Evolutionary conservation across 176 grass and related monocot species (phyloP), one percentile per base, ranked within the genome.

Genomic region (Zea luxurians): DNA sequence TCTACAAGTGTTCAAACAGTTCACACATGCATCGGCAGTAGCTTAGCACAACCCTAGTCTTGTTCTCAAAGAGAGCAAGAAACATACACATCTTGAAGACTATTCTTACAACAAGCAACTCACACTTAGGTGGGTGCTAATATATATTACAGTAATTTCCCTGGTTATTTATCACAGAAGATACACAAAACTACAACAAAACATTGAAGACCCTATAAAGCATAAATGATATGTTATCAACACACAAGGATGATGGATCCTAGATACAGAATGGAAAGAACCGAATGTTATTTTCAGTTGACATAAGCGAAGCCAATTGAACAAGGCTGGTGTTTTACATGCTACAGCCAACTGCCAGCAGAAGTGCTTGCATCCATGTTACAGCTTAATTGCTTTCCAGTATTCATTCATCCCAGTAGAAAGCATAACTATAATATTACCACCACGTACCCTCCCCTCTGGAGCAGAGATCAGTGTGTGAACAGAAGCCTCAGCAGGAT

Each of bases 371-470:
- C 70, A 61, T 63, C 77, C 0, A 27, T 43, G 18, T 45, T 40
- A 48, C 12, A 61, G 37, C 52, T 13, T 6, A 77, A 61, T 37
- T 53, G 47, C 17, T 68, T 59, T 13, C 20, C 59, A 35, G 64
- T 10, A 42, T 52, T 66, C 53, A 42, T 52, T 66, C 53, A 63
- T 40, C 18, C 78, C 74, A 35, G 49, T 78, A 64, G 59, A 60
- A 47, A 90, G 46, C 76, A 90, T 72, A 57, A 72, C 66, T 11
- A 87, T 21, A 20, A 87, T 68, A 21, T 70, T 83, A 41, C 88
- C 88, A 37, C 88, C 88, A 73, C 86, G 81, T 50, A 90, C 84
- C 77, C 88, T 87, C 44, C 88, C 88, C 40, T 90, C 88, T 16
- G 84, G 84, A 75, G 68, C 68, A 65, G 79, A 78, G 60, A 42